Evolutionary conservation across 2,329 filamentous ascomycete genomes (phyloP), one percentile per base, ranked within the genome.

Genomic region (Colletotrichum chlorophyti): DNA sequence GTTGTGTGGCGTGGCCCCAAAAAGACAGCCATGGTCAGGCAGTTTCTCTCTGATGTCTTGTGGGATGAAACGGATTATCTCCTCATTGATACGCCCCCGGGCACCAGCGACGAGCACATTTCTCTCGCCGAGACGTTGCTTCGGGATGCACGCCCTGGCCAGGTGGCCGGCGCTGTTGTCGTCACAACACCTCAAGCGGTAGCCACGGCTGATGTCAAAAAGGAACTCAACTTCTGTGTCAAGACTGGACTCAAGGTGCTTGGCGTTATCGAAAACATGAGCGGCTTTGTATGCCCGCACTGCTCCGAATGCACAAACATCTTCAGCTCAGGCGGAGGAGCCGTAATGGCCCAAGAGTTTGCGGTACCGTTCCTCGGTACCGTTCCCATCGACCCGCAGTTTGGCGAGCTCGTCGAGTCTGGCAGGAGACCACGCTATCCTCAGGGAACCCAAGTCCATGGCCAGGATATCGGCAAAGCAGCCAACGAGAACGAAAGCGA

Each of bases 1-100:
- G 93, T 99, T 0, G 95, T 99, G 34, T 99, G 95, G 95, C 86
- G 95, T 50, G 95, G 95, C 0, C 95, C 95, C 3, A 99, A 99
- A 77, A 99, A 99, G 79, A 99, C 95, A 5, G 95, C 95, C 47
- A 99, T 99, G 95, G 92, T 99, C 58, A 87, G 93, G 35, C 95
- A 99, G 73, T 99, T 99, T 70, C 80, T 99, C 24, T 90, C 91
- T 1, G 93, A 97, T 69, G 93, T 97, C 5, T 82, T 91, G 26
- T 98, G 95, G 95, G 84, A 86, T 51, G 84, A 88, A 21, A 85
- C 91, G n/a, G 94, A 98, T 72, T 98, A 91, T 70, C 82, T 99
- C 1, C 84, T 99, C 58, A 91, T 99, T 69, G 95, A 99, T 74
- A 99, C 95, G 3, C 95, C 95, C 11, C 95, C 95, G 0, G 95